phyloP scores from a whole-genome alignment of 345 rosid species.

The Gossypium stocksii region DNA sequence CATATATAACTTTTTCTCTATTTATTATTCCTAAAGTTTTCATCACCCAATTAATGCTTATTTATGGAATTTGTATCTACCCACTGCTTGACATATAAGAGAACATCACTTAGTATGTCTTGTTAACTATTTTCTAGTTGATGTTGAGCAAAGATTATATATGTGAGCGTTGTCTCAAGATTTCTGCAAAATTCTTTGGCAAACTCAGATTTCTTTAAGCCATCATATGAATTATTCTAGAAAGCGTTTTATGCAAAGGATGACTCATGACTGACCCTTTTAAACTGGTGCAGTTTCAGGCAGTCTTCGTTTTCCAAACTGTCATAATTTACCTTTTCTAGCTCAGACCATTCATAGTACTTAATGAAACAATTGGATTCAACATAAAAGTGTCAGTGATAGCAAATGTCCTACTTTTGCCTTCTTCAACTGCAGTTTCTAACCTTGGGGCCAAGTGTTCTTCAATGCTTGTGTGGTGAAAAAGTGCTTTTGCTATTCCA shows the following conservation, averaged over 20 bases:
- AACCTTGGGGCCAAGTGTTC: background rate
- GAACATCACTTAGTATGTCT: background rate
- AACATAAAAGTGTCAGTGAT: background rate
- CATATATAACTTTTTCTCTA: background rate
- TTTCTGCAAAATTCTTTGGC: background rate
- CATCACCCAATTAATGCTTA: background rate
- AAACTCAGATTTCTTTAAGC: background rate
- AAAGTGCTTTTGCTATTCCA: no score
- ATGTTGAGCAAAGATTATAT: background rate
- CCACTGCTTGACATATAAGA: background rate
- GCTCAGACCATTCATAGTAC: background rate
- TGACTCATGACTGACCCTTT: background rate
- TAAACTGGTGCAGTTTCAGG: background rate
- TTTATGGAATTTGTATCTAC: background rate
- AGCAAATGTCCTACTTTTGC: background rate
- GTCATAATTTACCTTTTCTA: background rate
- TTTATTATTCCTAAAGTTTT: background rate
- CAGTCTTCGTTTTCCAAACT: background rate
- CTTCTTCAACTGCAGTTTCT: constrained; percentile 7
- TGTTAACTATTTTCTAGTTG: background rate
- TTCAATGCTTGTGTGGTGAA: no score
- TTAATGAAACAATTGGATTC: background rate
- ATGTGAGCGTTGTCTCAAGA: background rate
- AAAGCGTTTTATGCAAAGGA: background rate
- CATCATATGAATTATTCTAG: background rate